Conservation (phyloP, 1,139 yeast genomes). For the Taiozyma sp. region DNA sequence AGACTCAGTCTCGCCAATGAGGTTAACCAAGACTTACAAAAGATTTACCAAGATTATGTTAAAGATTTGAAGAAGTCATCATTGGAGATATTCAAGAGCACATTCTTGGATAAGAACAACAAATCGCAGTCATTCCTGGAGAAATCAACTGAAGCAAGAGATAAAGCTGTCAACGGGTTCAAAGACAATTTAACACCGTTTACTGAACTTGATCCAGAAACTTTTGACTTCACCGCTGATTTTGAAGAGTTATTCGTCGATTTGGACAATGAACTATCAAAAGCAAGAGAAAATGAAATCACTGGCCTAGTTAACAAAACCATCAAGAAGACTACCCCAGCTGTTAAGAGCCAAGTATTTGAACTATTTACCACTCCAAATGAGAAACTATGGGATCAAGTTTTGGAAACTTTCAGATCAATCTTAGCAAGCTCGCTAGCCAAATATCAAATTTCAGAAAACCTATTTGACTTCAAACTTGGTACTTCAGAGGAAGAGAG, state of each 20-base stretch:
- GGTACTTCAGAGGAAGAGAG: constrained; percentile 48
- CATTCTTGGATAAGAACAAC: constrained; percentile 12
- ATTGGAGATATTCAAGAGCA: constrained; percentile 22
- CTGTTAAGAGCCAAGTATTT: constrained; percentile 36
- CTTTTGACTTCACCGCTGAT: constrained; percentile 26
- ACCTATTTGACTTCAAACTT: constrained; percentile 51
- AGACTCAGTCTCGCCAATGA: constrained; percentile 41
- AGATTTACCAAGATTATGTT: constrained; percentile 39
- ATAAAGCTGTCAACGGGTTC: constrained; percentile 23
- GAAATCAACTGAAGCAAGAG: constrained; percentile 26
- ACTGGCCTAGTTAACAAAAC: constrained; percentile 32
- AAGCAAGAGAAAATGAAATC: constrained; percentile 44
- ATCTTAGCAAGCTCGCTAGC: constrained; percentile 30
- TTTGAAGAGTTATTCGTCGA: constrained; percentile 25
- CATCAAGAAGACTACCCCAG: constrained; percentile 35
- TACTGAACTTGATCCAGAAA: constrained; percentile 22
- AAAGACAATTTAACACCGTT: constrained; percentile 17
- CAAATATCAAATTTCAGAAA: constrained; percentile 24
- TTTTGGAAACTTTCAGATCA: constrained; percentile 42
- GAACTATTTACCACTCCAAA: constrained; percentile 41
- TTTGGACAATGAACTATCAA: constrained; percentile 27
- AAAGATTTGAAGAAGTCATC: constrained; percentile 29
- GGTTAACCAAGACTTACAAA: constrained; percentile 39
- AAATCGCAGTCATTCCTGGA: constrained; percentile 22
- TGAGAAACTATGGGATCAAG: constrained; percentile 56